Conservation (phyloP, 2,329 filamentous ascomycete genomes). For the Bipolaris sorokiniana region DNA sequence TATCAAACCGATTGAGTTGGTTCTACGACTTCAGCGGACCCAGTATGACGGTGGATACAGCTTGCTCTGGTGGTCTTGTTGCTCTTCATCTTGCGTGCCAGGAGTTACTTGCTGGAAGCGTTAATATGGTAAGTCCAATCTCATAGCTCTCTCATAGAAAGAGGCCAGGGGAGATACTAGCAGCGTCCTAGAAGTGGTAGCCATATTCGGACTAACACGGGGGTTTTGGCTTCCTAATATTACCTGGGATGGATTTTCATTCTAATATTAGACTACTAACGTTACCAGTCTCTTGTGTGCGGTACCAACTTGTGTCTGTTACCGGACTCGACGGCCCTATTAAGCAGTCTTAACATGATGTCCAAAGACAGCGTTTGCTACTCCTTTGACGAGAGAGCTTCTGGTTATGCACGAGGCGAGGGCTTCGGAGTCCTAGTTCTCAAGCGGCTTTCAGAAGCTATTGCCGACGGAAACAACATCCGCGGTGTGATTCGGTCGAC, state of each 20-base stretch:
- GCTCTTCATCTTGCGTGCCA: conserved; percentile 32
- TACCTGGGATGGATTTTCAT: too few species aligned
- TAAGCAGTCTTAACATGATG: conserved; percentile 26
- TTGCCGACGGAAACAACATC: conserved; percentile 35
- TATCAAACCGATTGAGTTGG: conserved; percentile 31
- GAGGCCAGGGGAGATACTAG: too few species aligned
- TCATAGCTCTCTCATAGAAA: neutral
- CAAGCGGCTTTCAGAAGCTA: conserved; percentile 25
- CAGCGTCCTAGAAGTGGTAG: too few species aligned
- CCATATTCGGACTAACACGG: neutral
- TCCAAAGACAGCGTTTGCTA: conserved; percentile 39
- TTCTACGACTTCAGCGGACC: conserved; percentile 36
- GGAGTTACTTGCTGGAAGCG: conserved; percentile 16
- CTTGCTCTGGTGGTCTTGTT: conserved; percentile 34
- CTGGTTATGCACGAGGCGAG: conserved; percentile 69
- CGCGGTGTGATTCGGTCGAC: conserved; percentile 36
- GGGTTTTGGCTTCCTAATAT: too few species aligned
- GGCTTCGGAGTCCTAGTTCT: conserved; percentile 52
- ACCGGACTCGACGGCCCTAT: conserved; percentile 15
- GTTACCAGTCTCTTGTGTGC: conserved; percentile 16
- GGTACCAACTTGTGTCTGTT: conserved; percentile 23
- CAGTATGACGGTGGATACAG: conserved; percentile 36
- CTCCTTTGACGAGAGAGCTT: conserved; percentile 59
- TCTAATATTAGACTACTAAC: neutral
- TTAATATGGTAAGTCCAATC: conserved; percentile 15